Base-by-base conservation (phyloP, 345 rosid species). In the Moricandia arvensis region DNA sequence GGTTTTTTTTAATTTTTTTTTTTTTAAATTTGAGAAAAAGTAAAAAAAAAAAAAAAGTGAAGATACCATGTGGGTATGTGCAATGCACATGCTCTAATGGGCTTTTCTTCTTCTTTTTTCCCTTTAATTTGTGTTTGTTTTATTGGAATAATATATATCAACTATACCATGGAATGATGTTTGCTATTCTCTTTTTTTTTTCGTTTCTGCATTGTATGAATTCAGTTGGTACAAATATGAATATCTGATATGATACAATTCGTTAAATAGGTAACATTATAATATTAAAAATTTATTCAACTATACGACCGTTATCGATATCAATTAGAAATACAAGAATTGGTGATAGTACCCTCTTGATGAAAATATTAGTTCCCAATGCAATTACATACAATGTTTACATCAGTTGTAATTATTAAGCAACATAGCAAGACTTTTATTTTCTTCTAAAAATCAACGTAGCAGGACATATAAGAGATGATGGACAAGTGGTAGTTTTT, bases 401-500 rank as follows among this genome's bases (percentile, higher is more conserved):
- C n/a, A 55, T 10, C 4, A 54, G 30, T 55, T 16, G 31, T 37
- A 17, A 18, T 18, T 68, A 26, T 31, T 49, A 49, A 66, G 31
- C 27, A 66, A 59, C 60, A 34, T 66, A 45, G 58, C 9, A 74
- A 15, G 66, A 66, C 51, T n/a, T n/a, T n/a, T n/a, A n/a, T n/a
- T n/a, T n/a, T n/a, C n/a, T n/a, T n/a, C n/a, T n/a, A n/a, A n/a
- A n/a, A n/a, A 66, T 45, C 27, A 66, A 59, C 60, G 47, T 66
- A 45, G 58, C 9, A 74, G 11, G 66, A 66, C 51, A 66, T 49
- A 38, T 13, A 66, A 66, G 63, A 76, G 55, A 37, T 37, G 37
- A 53, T 63, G 65, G 69, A n/a, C 61, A 53, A 63, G 69, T 76
- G 71, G 75, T 37, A 71, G 53, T 63, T 55, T 69, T 37, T 76